phyloP scores from a whole-genome alignment of 169 alveolate genomes.

The Cryptosporidium andersoni region DNA sequence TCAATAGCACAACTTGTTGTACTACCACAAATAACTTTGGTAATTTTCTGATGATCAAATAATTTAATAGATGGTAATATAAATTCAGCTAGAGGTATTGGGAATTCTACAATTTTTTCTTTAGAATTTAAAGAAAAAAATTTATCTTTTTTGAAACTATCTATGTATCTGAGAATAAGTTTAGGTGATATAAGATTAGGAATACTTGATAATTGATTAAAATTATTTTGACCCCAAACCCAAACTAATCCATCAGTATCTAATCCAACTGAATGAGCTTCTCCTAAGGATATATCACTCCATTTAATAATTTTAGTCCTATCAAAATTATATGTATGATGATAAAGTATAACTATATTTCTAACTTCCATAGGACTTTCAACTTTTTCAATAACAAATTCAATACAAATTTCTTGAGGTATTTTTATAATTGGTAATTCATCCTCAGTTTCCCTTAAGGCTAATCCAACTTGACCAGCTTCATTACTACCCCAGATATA shows the following conservation, averaged over 20 bases:
- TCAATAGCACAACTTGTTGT: constrained; percentile 64
- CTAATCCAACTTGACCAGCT: constrained; percentile 61
- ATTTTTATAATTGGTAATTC: neutral
- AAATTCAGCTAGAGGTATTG: constrained; percentile 28
- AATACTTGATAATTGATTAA: constrained; percentile 41
- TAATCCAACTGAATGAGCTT: constrained; percentile 48
- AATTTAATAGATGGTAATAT: neutral
- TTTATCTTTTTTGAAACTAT: neutral
- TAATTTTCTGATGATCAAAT: constrained; percentile 18
- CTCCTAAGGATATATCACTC: constrained; percentile 50
- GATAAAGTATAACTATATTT: neutral
- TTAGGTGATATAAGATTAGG: constrained; percentile 15
- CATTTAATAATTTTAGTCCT: constrained; percentile 7
- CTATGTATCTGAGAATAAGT: neutral
- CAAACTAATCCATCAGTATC: constrained; percentile 44
- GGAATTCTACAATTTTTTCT: constrained; percentile 1
- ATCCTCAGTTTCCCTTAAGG: neutral
- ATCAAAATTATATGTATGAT: neutral
- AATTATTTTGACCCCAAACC: constrained; percentile 71
- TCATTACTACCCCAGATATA: constrained; percentile 69
- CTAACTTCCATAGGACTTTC: neutral
- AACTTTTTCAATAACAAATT: neutral
- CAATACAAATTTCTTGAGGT: constrained; percentile 20
- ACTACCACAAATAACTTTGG: constrained; percentile 28
- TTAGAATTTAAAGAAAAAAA: neutral